Evolutionary conservation across 2,329 filamentous ascomycete genomes (phyloP).

Genomic region (Niveomyces coronatus): DNA sequence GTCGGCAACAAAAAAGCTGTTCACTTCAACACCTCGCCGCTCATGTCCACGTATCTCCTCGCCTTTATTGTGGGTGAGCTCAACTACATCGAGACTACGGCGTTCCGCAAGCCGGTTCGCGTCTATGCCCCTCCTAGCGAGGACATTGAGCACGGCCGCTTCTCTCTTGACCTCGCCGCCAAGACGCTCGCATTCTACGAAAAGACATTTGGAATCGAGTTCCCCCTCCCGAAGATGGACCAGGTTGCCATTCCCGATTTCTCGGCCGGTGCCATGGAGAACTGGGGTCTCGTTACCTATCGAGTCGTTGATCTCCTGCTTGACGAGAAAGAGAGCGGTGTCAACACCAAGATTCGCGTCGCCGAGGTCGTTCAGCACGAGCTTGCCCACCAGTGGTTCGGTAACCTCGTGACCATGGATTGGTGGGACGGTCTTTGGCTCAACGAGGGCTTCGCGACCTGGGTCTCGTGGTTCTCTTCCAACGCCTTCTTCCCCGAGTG

Average conservation of each 20-base stretch:
- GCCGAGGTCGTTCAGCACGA: conserved; percentile 96
- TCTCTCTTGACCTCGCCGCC: conserved; percentile 82
- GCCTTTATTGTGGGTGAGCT: conserved; percentile 92
- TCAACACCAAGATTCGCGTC: conserved; percentile 81
- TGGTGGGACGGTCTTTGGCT: conserved; percentile 98
- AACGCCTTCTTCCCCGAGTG: conserved; percentile 94
- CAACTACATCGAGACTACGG: conserved; percentile 84
- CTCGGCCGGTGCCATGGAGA: conserved; percentile 94
- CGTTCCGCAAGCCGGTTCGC: conserved; percentile 82
- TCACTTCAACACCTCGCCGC: conserved; percentile 82
- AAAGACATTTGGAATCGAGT: conserved; percentile 80
- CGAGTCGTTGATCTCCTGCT: conserved; percentile 73
- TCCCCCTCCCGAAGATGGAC: conserved; percentile 33
- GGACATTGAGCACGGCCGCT: conserved; percentile 81
- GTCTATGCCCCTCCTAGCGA: conserved; percentile 90
- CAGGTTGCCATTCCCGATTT: conserved; percentile 96
- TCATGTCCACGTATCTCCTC: conserved; percentile 93
- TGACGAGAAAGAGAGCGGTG: conserved; percentile 84
- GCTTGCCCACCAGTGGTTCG: conserved; percentile 96
- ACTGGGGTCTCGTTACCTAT: conserved; percentile 95
- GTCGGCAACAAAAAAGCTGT: conserved; percentile 69
- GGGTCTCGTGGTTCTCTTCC: conserved; percentile 59
- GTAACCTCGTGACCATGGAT: conserved; percentile 95
- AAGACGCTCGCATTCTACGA: conserved; percentile 91
- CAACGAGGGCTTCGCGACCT: conserved; percentile 75